Base-by-base conservation (phyloP, 257 asterid genomes). In the Solanum lignicaule region DNA sequence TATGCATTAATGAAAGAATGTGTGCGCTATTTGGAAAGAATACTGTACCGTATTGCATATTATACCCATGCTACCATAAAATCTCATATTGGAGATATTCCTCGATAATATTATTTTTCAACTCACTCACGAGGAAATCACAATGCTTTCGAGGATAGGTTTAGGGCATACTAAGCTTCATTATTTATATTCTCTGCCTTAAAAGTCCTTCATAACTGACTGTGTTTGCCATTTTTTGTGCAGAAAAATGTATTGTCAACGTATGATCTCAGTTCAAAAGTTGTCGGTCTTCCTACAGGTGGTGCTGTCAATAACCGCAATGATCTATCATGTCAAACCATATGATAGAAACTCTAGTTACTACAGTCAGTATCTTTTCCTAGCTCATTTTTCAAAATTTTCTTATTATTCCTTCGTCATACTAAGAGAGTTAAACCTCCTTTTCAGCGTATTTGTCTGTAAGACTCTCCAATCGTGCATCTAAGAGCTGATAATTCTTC, bases 171-270 rank as follows among this genome's bases (percentile, higher is more conserved):
- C 48, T 74, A 35, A 35, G 31, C 18, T 35, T 36, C 46, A 23
- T 25, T 41, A 41, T 14, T 13, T 15, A 25, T 52, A 7, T 78
- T 78, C 25, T 14, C 84, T 41, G 55, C 65, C 84, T 78, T 78
- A 4, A 9, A 78, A 41, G 23, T 78, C 62, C 0, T 43, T 29
- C 85, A 81, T 31, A 81, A 46, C 27, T 5, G 23, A 69, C 66
- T 27, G 33, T 5, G 35, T 20, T 76, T 48, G 86, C 88, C 87
- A 3, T 23, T 41, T 81, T 81, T 89, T 88, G 41, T 91, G 94
- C 94, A 95, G 98, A 92, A 89, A 91, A 92, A 87, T 73, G 94
- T 88, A 65, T 87, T 94, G 74, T 94, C 96, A 32, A 91, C 95
- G 48, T 89, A 92, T 69, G 96, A 92, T 88, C 88, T 87, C 89